Percentiles rank a stretch among this genome's conserved stretches.
These are phyloP conservation scores for Penicillium malachiteum DNA, from an alignment of 495 filamentous ascomycete genomes.

Conservation along the genomic window DNA sequence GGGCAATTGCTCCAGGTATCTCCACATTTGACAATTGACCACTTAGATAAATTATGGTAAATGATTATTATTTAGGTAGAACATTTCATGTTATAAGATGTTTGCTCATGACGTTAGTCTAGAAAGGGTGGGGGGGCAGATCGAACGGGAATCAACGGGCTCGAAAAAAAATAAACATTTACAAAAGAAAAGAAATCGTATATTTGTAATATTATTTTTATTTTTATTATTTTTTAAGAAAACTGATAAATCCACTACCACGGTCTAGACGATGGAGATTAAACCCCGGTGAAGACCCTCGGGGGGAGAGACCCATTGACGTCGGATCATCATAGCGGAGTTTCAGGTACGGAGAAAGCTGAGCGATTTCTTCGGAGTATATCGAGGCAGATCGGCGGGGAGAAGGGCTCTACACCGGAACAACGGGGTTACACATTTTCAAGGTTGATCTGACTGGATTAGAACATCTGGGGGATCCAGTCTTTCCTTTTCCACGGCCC, in stretches of 20 bases:
- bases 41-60: background rate
- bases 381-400: slow-evolving; percentile 19
- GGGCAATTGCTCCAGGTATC: slow-evolving; percentile 1
- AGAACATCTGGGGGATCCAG: background rate
- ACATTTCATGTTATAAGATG: background rate
- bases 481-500: slow-evolving; percentile 33
- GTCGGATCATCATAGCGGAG: slow-evolving; percentile 20
- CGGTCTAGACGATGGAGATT: slow-evolving; percentile 7
- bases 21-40: background rate
- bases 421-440: background rate
- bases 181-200: background rate
- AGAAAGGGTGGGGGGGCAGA: background rate
- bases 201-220: too few relatives aligned
- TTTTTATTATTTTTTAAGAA: too few relatives aligned
- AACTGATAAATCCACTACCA: background rate
- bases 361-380: slow-evolving; percentile 29
- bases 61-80: background rate
- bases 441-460: slow-evolving; percentile 10
- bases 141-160: slow-evolving; percentile 9
- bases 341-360: slow-evolving; percentile 27
- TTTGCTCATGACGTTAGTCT: slow-evolving; percentile 13
- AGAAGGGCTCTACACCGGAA: background rate
- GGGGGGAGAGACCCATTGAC: slow-evolving; percentile 6
- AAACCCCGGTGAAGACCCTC: background rate
- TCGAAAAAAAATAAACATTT: slow-evolving; percentile 5